Base-by-base conservation (phyloP, 495 filamentous ascomycete genomes). In the Wilcoxina mikolae region DNA sequence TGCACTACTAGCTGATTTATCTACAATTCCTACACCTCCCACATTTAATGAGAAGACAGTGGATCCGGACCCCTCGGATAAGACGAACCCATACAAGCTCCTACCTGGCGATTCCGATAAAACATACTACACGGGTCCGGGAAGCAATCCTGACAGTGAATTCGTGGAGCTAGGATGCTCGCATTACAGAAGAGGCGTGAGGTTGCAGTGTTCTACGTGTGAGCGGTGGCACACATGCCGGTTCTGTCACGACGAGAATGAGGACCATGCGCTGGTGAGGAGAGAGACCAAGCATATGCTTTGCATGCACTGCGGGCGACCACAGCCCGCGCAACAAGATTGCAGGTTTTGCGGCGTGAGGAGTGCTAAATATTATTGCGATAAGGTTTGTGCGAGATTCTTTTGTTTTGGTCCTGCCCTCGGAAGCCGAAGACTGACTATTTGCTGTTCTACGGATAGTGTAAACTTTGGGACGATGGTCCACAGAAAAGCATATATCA, bases 401-500 rank as follows among this genome's bases (percentile, higher is more conserved):
- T 87, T 52, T 78, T 84, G 44, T 86, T 90, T 17, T 78, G 82
- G 65, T 15, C 87, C 85, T 10, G 69, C 94, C n/a, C n/a, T n/a
- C 44, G 85, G 85, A 2, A 93, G 89, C 65, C 85, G 43, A 24
- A 29, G 3, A 25, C 25, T 49, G 46, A 75, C 84, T 89, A 68
- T 68, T 75, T 59, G 44, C 26, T 7, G 46, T 50, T n/a, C n/a
- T n/a, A n/a, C n/a, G n/a, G 23, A 26, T 24, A 66, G 54, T 96
- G 91, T 75, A 94, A 95, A 68, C 73, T 99, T 1, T 99, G 93
- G 93, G 89, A 95, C 65, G 84, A 96, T 60, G 87, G 95, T 60
- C 75, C 78, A 31, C 80, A 80, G 58, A 95, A 94, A 68, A 82
- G 82, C 61, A 95, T 95, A 42, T 99, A 99, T 64, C 91, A 99